A percentile compares a stretch with the other conserved stretches of the same genome.
Evolutionary conservation across 352 stramenopile genomes (phyloP).

Genomic region (Pythium myriotylum): DNA sequence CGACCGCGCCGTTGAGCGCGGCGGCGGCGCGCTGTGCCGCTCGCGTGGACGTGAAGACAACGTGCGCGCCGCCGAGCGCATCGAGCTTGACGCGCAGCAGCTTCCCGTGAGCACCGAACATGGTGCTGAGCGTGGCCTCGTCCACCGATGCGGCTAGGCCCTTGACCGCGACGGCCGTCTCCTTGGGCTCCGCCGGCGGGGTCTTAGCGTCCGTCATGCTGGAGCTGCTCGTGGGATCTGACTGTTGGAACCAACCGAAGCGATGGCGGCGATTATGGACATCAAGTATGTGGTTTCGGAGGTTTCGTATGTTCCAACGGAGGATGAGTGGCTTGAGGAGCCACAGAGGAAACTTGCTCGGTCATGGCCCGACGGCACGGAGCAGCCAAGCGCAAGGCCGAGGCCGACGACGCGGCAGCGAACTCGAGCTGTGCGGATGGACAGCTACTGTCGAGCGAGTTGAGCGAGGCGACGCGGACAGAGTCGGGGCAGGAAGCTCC

Average conservation of each 20-base stretch:
- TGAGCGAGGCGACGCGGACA: too few relatives aligned
- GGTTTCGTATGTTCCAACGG: slow-evolving; percentile 10
- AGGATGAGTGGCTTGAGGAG: slow-evolving; percentile 14
- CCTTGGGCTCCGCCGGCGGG: slow-evolving; percentile 23
- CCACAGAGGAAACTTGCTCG: background rate
- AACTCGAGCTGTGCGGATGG: background rate
- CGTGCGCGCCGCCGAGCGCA: slow-evolving; percentile 55
- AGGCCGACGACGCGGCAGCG: background rate
- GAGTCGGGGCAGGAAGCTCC: too few relatives aligned
- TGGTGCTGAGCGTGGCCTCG: slow-evolving; percentile 49
- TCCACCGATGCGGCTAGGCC: slow-evolving; percentile 44
- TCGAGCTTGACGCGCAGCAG: slow-evolving; percentile 58
- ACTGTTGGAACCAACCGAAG: slow-evolving; percentile 14
- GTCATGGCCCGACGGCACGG: slow-evolving; percentile 6
- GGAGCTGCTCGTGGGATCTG: background rate
- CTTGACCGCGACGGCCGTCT: slow-evolving; percentile 50
- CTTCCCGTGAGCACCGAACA: slow-evolving; percentile 60
- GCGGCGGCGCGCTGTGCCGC: slow-evolving; percentile 40
- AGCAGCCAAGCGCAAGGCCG: slow-evolving; percentile 7
- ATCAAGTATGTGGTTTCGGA: slow-evolving; percentile 25
- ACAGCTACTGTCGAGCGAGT: too few relatives aligned
- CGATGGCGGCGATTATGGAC: slow-evolving; percentile 10
- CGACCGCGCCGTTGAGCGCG: slow-evolving; percentile 51
- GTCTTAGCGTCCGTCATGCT: slow-evolving; percentile 16
- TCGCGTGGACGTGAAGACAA: slow-evolving; percentile 24